Conservation (phyloP, 495 filamentous ascomycete genomes). For the Penicillium tannophilum region DNA sequence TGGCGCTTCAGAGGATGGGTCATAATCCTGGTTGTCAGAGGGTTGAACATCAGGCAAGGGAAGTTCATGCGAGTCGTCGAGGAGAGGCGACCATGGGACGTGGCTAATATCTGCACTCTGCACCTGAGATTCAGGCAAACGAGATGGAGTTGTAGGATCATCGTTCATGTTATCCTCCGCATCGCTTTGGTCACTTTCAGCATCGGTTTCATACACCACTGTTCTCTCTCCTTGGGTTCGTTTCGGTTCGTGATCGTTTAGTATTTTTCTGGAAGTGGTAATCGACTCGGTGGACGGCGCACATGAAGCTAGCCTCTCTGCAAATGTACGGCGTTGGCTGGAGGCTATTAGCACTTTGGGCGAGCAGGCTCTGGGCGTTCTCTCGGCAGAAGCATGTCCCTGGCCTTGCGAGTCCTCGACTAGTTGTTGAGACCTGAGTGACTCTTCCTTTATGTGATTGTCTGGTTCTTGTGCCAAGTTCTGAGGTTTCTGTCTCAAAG, state of each 20-base stretch:
- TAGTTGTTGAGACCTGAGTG: conserved; percentile 5
- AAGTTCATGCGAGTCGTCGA: conserved; percentile 40
- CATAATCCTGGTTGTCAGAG: conserved; percentile 11
- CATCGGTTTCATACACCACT: conserved; percentile 50
- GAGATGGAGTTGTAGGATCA: conserved; percentile 16
- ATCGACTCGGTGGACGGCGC: conserved; percentile 1
- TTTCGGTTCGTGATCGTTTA: background rate
- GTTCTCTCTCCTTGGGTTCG: conserved; percentile 29
- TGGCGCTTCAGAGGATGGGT: conserved; percentile 29
- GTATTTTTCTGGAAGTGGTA: background rate
- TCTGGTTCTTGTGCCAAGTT: conserved; percentile 6
- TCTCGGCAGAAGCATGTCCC: conserved; percentile 1
- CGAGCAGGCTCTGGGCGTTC: conserved; percentile 10
- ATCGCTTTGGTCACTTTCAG: conserved; percentile 41
- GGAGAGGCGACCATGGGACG: conserved; percentile 13
- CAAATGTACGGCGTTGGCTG: conserved; percentile 1
- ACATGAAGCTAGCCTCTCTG: conserved; percentile 6
- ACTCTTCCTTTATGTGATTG: conserved; percentile 30
- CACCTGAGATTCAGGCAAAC: conserved; percentile 3
- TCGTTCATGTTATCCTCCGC: conserved; percentile 23
- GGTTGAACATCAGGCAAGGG: conserved; percentile 28
- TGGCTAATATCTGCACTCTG: background rate
- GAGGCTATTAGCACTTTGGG: conserved; percentile 9
- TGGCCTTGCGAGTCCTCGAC: conserved; percentile 10
- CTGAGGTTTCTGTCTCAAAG: conserved; percentile 22